These are phyloP conservation scores for Trichoderma koningii DNA, from an alignment of 2,329 filamentous ascomycete genomes.

Conservation along the genomic window DNA sequence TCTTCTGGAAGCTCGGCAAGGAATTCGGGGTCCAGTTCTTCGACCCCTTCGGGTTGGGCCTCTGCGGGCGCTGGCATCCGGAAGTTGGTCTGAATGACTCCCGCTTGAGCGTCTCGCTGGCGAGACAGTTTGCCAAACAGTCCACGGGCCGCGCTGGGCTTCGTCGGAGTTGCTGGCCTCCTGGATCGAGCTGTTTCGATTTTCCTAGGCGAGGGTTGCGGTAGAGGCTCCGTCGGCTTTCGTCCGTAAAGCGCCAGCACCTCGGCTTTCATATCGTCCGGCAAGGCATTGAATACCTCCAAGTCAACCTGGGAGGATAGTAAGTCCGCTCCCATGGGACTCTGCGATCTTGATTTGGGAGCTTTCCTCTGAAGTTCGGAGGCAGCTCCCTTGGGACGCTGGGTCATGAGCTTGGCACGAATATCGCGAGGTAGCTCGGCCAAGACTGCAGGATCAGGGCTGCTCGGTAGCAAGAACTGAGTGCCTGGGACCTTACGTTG, in stretches of 20 bases:
- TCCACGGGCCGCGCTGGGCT: slow-evolving; percentile 54
- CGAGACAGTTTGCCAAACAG: slow-evolving; percentile 51
- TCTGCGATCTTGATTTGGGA: slow-evolving; percentile 42
- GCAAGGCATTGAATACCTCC: slow-evolving; percentile 79
- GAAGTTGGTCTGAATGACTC: slow-evolving; percentile 74
- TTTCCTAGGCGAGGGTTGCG: slow-evolving; percentile 59
- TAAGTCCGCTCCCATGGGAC: slow-evolving; percentile 42
- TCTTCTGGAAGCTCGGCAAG: slow-evolving; percentile 82
- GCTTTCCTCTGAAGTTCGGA: slow-evolving; percentile 36
- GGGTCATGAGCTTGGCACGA: slow-evolving; percentile 69
- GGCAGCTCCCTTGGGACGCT: slow-evolving; percentile 43
- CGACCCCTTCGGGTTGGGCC: slow-evolving; percentile 40
- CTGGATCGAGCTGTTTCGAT: slow-evolving; percentile 53
- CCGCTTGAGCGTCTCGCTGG: slow-evolving; percentile 57
- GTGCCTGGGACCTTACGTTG: slow-evolving; percentile 81
- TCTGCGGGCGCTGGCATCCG: slow-evolving; percentile 46
- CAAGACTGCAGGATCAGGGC: slow-evolving; percentile 78
- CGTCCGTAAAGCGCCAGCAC: slow-evolving; percentile 70
- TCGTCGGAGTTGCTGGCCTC: slow-evolving; percentile 64
- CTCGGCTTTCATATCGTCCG: slow-evolving; percentile 82
- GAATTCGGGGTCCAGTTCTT: slow-evolving; percentile 68
- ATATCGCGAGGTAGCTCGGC: slow-evolving; percentile 85
- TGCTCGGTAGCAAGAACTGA: slow-evolving; percentile 86
- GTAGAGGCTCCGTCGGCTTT: slow-evolving; percentile 40
- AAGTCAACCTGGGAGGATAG: slow-evolving; percentile 82